Evolutionary conservation across 2,329 filamentous ascomycete species (phyloP).

Genomic region (Ceratocystis smalleyi): DNA sequence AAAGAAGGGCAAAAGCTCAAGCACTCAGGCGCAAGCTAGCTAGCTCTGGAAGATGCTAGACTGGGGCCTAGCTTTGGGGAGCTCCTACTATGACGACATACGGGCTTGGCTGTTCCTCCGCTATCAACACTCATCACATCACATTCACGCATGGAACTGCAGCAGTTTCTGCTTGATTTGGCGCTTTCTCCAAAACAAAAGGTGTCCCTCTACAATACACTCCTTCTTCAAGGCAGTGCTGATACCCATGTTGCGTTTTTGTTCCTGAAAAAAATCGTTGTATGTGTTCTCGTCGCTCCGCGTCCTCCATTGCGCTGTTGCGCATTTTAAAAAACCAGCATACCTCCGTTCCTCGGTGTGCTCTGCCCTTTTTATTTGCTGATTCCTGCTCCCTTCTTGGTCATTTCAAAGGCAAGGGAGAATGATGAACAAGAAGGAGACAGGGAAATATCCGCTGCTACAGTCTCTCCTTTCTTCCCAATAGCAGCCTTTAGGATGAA

Average conservation of each 20-base stretch:
- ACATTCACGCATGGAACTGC: background rate
- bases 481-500: background rate
- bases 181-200: background rate
- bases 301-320: background rate
- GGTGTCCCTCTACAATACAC: background rate
- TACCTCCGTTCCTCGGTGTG: background rate
- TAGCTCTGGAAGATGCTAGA: too few relatives aligned
- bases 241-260: background rate
- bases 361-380: background rate
- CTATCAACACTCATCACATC: background rate
- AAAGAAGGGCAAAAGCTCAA: background rate
- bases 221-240: background rate
- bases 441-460: background rate
- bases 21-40: background rate
- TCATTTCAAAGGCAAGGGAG: background rate
- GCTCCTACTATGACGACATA: background rate
- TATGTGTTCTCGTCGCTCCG: background rate
- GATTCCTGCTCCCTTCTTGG: background rate
- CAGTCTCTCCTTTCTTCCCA: background rate
- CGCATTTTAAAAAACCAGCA: background rate
- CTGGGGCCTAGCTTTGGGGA: background rate
- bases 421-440: too few relatives aligned
- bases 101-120: background rate
- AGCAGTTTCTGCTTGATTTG: background rate
- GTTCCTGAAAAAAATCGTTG: constrained; percentile 4